A percentile compares a stretch with the other conserved stretches of the same genome.
These are phyloP conservation scores for Eleusine indica DNA, from an alignment of 176 grass and related monocot genomes.

Conservation along the genomic window DNA sequence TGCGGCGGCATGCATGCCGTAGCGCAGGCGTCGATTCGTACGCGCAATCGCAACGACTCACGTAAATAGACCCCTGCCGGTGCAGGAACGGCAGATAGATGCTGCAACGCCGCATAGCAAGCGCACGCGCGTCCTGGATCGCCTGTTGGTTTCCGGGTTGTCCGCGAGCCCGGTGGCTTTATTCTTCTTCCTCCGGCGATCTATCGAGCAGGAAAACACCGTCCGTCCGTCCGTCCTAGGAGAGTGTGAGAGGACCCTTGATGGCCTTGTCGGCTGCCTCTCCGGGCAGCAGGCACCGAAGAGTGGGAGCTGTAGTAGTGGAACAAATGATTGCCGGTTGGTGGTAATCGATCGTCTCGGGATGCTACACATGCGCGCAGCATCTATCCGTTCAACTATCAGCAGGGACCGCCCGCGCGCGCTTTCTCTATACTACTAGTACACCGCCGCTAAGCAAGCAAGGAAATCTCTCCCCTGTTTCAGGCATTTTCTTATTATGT, in stretches of 20 bases:
- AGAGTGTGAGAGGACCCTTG: conserved; percentile 3
- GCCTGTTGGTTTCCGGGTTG: conserved; percentile 40
- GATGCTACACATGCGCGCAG: conserved; percentile 23
- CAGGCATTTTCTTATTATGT: neutral
- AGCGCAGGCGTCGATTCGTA: too few relatives aligned
- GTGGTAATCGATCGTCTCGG: conserved; percentile 21
- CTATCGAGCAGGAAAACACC: neutral
- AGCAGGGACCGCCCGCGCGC: neutral
- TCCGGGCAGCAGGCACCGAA: neutral
- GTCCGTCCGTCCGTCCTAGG: conserved; percentile 19
- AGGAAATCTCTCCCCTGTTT: too few relatives aligned
- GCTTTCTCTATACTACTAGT: neutral
- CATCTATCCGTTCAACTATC: neutral
- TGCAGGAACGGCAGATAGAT: too few relatives aligned
- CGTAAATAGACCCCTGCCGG: too few relatives aligned
- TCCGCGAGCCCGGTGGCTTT: conserved; percentile 30
- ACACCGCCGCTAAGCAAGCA: neutral
- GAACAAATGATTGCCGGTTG: conserved; percentile 41
- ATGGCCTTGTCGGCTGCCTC: conserved; percentile 55
- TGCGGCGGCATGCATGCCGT: too few relatives aligned
- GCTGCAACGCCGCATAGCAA: too few relatives aligned
- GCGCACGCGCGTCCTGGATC: too few relatives aligned
- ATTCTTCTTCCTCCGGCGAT: conserved; percentile 3
- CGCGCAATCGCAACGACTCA: too few relatives aligned
- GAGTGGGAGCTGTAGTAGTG: neutral